Conservation (phyloP, 2,329 filamentous ascomycete genomes). For the Beauveria australis region DNA sequence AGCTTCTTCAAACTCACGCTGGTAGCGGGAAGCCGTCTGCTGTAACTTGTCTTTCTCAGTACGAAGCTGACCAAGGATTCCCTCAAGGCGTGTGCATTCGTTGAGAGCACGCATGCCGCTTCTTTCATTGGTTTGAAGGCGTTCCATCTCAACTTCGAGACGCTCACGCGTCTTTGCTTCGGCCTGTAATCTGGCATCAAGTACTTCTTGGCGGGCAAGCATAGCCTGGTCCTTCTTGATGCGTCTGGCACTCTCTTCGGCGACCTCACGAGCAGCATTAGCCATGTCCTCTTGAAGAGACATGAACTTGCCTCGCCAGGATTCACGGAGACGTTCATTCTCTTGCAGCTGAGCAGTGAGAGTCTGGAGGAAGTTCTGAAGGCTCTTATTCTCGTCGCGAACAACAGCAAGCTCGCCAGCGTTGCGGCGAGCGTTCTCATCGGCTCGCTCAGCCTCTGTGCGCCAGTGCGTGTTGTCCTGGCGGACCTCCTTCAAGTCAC, state of each 20-base stretch:
- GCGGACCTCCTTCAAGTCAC: constrained; percentile 45
- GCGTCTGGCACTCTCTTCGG: constrained; percentile 72
- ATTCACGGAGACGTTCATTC: constrained; percentile 74
- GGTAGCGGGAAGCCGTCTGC: constrained; percentile 57
- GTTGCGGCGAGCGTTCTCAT: constrained; percentile 41
- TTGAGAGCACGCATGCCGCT: constrained; percentile 55
- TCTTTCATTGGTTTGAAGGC: constrained; percentile 56
- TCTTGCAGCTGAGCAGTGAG: constrained; percentile 76
- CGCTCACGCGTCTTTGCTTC: constrained; percentile 63
- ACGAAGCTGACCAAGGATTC: constrained; percentile 46
- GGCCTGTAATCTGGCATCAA: constrained; percentile 68
- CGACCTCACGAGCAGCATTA: constrained; percentile 66
- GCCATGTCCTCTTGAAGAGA: constrained; percentile 83
- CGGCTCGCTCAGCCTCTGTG: constrained; percentile 50
- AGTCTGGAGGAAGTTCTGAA: constrained; percentile 65
- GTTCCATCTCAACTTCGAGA: constrained; percentile 57
- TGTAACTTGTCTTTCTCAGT: constrained; percentile 66
- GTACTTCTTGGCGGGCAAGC: constrained; percentile 68
- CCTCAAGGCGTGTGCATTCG: constrained; percentile 54
- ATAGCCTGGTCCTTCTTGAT: constrained; percentile 72
- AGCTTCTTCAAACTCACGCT: constrained; percentile 78
- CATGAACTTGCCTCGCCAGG: constrained; percentile 76
- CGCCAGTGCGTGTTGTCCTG: constrained; percentile 55
- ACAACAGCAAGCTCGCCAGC: constrained; percentile 40
- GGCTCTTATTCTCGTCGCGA: constrained; percentile 58